These are phyloP conservation scores for Acrocalymma vagum DNA, from an alignment of 2,329 filamentous ascomycete genomes.

Conservation along the genomic window DNA sequence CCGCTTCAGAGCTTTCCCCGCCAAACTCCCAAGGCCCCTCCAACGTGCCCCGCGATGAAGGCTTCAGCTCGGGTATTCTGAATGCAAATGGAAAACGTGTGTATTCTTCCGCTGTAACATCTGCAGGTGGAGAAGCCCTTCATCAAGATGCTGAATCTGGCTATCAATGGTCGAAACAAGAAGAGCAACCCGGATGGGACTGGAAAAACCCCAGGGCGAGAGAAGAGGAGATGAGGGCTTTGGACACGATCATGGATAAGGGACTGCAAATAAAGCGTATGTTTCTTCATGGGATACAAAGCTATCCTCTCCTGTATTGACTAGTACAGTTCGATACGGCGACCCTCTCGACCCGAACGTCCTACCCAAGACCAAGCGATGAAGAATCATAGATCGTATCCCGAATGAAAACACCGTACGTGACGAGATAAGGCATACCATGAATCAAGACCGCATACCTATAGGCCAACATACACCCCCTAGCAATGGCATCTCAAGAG, in stretches of 20 bases:
- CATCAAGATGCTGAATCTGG: constrained; percentile 39
- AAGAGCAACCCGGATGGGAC: constrained; percentile 48
- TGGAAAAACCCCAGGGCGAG: constrained; percentile 47
- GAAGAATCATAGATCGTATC: no score
- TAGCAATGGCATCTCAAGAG: no score
- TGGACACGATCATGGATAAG: constrained; percentile 46
- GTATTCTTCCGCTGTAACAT: constrained; percentile 18
- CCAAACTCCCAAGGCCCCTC: constrained; percentile 59
- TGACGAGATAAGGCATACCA: no score
- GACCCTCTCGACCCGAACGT: constrained; percentile 44
- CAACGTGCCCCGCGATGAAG: constrained; percentile 29
- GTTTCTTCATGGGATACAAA: no score
- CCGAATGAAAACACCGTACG: no score
- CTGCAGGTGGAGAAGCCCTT: constrained; percentile 9
- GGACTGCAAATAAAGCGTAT: constrained; percentile 42
- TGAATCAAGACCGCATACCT: no score
- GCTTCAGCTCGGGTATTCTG: constrained; percentile 30
- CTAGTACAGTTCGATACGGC: constrained; percentile 39
- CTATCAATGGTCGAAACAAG: constrained; percentile 45
- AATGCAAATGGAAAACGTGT: constrained; percentile 50
- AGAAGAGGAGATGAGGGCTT: constrained; percentile 45
- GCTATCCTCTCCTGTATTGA: no score
- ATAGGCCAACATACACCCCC: no score
- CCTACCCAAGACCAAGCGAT: constrained; percentile 33
- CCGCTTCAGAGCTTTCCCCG: constrained; percentile 61